These are phyloP conservation scores for Camellia lanceoleosa DNA, from an alignment of 148 eudicot genomes.

Conservation along the genomic window DNA sequence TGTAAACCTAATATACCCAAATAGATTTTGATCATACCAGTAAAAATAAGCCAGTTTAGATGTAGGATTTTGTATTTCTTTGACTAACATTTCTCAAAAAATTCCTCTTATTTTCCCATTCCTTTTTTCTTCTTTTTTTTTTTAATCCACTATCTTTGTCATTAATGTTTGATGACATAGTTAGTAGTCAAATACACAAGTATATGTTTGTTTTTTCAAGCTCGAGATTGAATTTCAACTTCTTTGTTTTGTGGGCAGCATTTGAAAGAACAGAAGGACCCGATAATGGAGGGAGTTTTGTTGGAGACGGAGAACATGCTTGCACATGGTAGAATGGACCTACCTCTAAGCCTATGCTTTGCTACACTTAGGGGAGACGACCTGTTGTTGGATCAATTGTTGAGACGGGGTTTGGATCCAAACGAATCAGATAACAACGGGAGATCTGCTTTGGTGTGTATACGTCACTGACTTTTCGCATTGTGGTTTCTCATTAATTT, in stretches of 20 bases:
- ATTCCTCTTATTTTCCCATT: not conserved
- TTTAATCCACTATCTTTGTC: not conserved
- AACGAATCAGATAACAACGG: constrained; percentile 84
- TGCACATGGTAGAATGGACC: constrained; percentile 67
- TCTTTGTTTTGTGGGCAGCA: constrained; percentile 38
- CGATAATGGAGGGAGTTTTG: constrained; percentile 55
- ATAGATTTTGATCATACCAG: not conserved
- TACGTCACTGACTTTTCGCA: not conserved
- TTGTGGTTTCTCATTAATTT: not conserved
- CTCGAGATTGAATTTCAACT: not conserved
- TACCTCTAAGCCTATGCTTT: constrained; percentile 75
- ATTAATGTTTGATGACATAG: not conserved
- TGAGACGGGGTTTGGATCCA: constrained; percentile 81
- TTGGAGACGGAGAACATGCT: constrained; percentile 74
- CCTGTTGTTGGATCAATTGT: constrained; percentile 51
- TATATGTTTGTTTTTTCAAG: no score
- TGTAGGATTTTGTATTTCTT: not conserved
- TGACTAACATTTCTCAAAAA: not conserved
- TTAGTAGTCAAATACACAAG: no score
- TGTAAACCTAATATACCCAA: not conserved
- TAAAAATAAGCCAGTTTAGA: not conserved
- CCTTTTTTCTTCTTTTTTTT: not conserved
- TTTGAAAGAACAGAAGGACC: constrained; percentile 56
- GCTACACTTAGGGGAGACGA: constrained; percentile 70
- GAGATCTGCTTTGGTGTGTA: constrained; percentile 71